Base-by-base conservation (phyloP, 352 stramenopile species). In the Elongisporangium prolatum region DNA sequence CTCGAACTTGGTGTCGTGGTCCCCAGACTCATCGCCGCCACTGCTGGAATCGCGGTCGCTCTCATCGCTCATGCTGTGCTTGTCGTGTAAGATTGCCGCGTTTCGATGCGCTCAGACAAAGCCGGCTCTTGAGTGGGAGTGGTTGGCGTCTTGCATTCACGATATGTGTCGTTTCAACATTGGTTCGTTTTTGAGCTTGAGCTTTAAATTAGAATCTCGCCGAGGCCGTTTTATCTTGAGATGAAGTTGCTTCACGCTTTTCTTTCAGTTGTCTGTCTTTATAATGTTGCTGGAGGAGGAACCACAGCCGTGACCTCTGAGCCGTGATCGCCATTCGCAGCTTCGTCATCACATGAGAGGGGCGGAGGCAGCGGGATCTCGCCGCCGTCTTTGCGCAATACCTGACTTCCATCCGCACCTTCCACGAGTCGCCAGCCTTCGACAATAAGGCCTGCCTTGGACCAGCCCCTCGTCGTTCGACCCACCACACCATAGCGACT, bases 41-140 rank as follows among this genome's bases (percentile, higher is more conserved):
- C 50, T 52, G 52, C 40, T 40, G 28, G 28, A 49, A 38, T 54
- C 63, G 57, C 8, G 28, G 28, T 40, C 28, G 28, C 28, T 40
- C 5, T 80, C 71, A 51, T 84, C 74, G 56, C 76, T 86, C 80
- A 89, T 89, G 40, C 8, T 40, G 28, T 14, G 28, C 28, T 40
- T 5, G 28, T 40, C 28, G 4, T 40, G 28, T 40, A 40, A 5
- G 28, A 14, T 40, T 40, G 28, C 28, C 4, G 28, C 28, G 28
- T 2, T 40, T 5, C 28, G 28, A 40, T 40, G 28, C 28, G 28
- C 28, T 40, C 28, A 40, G 28, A 8, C 25, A 34, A 34, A 34
- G 25, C 25, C 25, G 25, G 28, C 28, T 40, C 28, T 40, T 8
- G 28, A 40, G 28, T 14, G 28, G 28, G 28, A 40, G 28, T 40